Conservation (phyloP, 805 yeast species). For the Barnettozyma californica region DNA sequence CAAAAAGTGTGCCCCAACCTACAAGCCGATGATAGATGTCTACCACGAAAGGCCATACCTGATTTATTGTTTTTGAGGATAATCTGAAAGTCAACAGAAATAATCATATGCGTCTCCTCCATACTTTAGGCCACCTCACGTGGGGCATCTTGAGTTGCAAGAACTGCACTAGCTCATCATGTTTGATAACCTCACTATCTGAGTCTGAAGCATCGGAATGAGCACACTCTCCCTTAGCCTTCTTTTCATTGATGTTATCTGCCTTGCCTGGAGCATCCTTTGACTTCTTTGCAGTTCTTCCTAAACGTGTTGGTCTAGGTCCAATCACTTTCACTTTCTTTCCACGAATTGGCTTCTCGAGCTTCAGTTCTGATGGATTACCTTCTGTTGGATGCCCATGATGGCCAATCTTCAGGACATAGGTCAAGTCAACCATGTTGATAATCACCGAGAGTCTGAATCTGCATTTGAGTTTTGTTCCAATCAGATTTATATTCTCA, state of each 20-base stretch:
- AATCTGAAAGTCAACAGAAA: too few relatives aligned
- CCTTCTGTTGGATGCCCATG: conserved; percentile 1
- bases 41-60: background rate
- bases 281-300: background rate
- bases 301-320: background rate
- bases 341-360: background rate
- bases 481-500: background rate
- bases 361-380: background rate
- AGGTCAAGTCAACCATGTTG: background rate
- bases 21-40: background rate
- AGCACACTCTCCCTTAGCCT: background rate
- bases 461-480: background rate
- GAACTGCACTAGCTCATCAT: background rate
- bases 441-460: background rate
- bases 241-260: background rate
- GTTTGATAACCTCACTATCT: background rate
- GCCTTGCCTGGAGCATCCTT: background rate
- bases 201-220: background rate
- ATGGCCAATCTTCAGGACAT: background rate
- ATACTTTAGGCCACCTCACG: background rate
- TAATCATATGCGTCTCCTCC: background rate
- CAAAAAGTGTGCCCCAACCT: background rate
- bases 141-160: background rate
- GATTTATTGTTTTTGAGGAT: background rate
- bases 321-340: background rate